phyloP scores from a whole-genome alignment of 768 basidiomycete species.

The Mycena sanguinolenta region DNA sequence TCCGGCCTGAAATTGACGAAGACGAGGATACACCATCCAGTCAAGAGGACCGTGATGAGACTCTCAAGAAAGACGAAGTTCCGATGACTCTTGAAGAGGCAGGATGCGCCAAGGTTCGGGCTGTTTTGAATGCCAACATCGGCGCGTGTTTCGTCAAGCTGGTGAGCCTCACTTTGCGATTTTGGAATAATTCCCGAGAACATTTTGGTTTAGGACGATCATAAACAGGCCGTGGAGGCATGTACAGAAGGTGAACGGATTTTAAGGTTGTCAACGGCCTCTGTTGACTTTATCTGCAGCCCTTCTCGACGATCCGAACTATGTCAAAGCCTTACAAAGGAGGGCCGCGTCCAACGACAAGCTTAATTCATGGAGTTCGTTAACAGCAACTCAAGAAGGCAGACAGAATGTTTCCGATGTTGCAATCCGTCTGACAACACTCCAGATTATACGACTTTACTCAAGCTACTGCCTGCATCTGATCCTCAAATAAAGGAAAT shows the following conservation, averaged over 20 bases:
- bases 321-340: constrained; percentile 90
- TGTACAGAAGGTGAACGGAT: constrained; percentile 82
- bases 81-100: constrained; percentile 49
- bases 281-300: constrained; percentile 58
- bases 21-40: constrained; percentile 33
- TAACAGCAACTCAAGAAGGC: constrained; percentile 91
- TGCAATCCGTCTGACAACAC: constrained; percentile 4
- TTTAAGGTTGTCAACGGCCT: not conserved
- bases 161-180: constrained; percentile 56
- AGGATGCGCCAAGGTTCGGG: constrained; percentile 70
- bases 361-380: constrained; percentile 85
- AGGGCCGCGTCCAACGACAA: constrained; percentile 89
- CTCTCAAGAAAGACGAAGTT: constrained; percentile 40
- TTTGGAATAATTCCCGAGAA: constrained; percentile 9
- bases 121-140: constrained; percentile 88
- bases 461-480: constrained; percentile 70
- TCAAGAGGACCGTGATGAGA: constrained; percentile 37
- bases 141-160: constrained; percentile 87
- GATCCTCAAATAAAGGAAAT: constrained; percentile 65
- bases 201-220: constrained; percentile 70
- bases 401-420: not conserved
- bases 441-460: constrained; percentile 84
- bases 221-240: constrained; percentile 83
- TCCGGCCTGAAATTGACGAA: constrained; percentile 35
- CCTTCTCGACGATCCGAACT: constrained; percentile 85